Base-by-base conservation (phyloP, 305 asterid species). In the Fraxinus xanthoxyloides region DNA sequence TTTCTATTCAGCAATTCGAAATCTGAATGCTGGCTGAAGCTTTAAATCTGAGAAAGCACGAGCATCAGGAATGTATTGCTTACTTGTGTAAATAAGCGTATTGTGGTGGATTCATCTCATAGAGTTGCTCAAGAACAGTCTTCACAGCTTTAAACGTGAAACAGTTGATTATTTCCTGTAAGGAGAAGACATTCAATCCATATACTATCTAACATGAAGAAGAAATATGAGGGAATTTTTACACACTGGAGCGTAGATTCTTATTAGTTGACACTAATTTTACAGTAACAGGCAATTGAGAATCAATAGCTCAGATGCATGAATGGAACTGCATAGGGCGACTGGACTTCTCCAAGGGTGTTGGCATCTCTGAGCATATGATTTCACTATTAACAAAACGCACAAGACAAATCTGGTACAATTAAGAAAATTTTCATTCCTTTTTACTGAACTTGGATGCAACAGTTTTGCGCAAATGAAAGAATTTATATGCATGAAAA, bases 61-160 rank as follows among this genome's bases (percentile, higher is more conserved):
- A 48, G 59, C 59, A 48, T 48, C 61, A 2, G 67, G 21, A 23
- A 30, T 7, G 48, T 28, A 26, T 4, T 12, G 61, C 93, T 86
- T 82, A 92, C 97, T 92, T 88, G 89, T 92, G 82, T 82, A 92
- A 91, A 92, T 92, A 92, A 79, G 80, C 77, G 84, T 92, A 91
- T 38, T 86, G 88, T 10, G 95, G 92, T 1, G 95, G 95, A 73
- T 92, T 91, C 93, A 92, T 80, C 85, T 92, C 97, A 78, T 91
- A 91, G 70, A 92, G 95, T 89, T 91, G 97, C 74, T 84, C 84
- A 59, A 92, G 90, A 79, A 92, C 97, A 43, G 97, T 92, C 85
- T 86, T 89, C 17, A 89, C 93, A 74, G 95, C 97, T 83, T 92
- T 92, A 43, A 81, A 89, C 1, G 97, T 91, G 83, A 92, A 80